A percentile compares a stretch with the other conserved stretches of the same genome.
These are phyloP conservation scores for Soucietia sequanensis DNA, from an alignment of 805 yeast species.

Conservation along the genomic window DNA sequence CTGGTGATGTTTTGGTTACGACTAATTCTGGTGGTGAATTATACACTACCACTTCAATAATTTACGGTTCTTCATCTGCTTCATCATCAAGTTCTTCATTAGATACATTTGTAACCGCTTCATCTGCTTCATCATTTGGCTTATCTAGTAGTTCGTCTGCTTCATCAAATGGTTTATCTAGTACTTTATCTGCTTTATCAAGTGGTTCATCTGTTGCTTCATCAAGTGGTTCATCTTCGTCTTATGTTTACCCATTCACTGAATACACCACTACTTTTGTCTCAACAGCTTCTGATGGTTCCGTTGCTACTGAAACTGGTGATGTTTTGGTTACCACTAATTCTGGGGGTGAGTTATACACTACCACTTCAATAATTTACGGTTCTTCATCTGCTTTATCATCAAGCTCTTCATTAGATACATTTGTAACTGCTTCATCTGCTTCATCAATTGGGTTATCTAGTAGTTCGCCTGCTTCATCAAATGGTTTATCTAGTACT, in stretches of 20 bases:
- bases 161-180: no score
- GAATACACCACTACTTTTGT: slow-evolving; percentile 12
- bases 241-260: slow-evolving; percentile 3
- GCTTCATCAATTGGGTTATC: no score
- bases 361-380: no score
- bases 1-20: slow-evolving; percentile 15
- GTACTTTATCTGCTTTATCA: background rate
- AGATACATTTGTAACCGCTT: slow-evolving; percentile 2
- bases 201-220: background rate
- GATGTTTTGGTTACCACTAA: slow-evolving; percentile 13
- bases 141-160: no score
- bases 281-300: slow-evolving; percentile 11
- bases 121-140: slow-evolving; percentile 6
- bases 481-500: no score
- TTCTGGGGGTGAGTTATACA: slow-evolving; percentile 8
- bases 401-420: background rate
- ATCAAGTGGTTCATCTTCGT: background rate
- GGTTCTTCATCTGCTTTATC: no score
- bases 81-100: background rate
- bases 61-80: background rate
- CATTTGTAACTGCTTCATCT: background rate
- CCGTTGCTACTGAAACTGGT: slow-evolving; percentile 15
- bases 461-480: no score
- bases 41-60: slow-evolving; percentile 9
- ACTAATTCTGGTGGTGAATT: slow-evolving; percentile 11